A percentile compares a stretch with the other conserved stretches of the same genome.
Evolutionary conservation across 345 rosid species (phyloP).

Genomic region (Citrus hindsii): DNA sequence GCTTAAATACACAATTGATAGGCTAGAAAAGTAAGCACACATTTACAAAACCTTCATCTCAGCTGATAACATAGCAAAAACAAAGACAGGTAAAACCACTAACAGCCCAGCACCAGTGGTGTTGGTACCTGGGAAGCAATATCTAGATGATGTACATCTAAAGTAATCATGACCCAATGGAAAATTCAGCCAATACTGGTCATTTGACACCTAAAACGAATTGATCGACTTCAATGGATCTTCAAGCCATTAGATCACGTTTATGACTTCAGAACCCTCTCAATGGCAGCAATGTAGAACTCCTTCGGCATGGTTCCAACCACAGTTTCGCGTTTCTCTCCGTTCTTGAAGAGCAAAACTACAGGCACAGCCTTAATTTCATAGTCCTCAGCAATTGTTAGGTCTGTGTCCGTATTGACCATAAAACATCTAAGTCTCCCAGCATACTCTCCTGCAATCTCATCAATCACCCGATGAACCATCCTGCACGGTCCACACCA

Average conservation of each 20-base stretch:
- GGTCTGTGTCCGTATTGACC: conserved; percentile 70
- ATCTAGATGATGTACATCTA: not conserved
- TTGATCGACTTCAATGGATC: not conserved
- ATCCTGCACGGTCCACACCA: conserved; percentile 81
- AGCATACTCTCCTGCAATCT: conserved; percentile 74
- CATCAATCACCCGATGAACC: conserved; percentile 67
- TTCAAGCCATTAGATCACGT: conserved; percentile 1
- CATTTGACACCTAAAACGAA: not conserved
- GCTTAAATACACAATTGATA: not conserved
- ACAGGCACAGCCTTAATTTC: conserved; percentile 91
- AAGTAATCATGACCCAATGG: not conserved
- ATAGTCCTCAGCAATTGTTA: conserved; percentile 62
- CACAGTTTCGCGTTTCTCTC: conserved; percentile 67
- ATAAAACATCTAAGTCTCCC: conserved; percentile 70
- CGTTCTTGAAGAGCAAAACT: conserved; percentile 83
- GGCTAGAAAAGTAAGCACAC: not conserved
- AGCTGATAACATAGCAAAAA: not conserved
- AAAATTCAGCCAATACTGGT: not conserved
- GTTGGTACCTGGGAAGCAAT: not conserved
- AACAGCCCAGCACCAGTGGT: not conserved
- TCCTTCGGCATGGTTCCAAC: conserved; percentile 97
- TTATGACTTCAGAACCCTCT: conserved; percentile 68
- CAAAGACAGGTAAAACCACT: not conserved
- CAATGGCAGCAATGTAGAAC: conserved; percentile 80
- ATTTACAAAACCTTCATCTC: conserved; percentile 5